Evolutionary conservation across 176 grass and related monocot species (phyloP), one percentile per base, ranked within the genome.

Genomic region (Bothriochloa decipiens): DNA sequence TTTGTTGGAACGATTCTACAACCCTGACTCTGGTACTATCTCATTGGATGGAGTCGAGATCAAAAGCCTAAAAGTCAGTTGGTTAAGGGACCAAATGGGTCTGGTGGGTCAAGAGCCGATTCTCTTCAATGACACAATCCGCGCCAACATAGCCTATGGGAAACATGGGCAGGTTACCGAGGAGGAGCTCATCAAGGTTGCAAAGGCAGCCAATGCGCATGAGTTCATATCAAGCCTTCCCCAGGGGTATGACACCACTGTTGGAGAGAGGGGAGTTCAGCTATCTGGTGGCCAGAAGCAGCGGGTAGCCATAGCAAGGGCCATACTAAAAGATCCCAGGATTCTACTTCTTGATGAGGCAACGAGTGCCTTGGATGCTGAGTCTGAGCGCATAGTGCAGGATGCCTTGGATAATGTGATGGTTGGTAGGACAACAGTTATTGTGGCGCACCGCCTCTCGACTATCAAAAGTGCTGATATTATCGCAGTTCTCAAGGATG

Each of bases 281-380:
- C 82, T 97, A 50, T 97, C 94, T 0, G 89, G 94, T 52, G 94
- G 94, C 25, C 94, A 97, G 82, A 97, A 94, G 85, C 94, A 97
- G 72, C 87, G 89, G 1, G 74, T 97, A 26, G 94, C 89, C 18
- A 94, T 97, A 4, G 94, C 91, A 2, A 86, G 94, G 86, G 91
- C 91, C 66, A 82, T 97, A 81, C 69, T 94, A 37, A 97, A 97
- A 58, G 78, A 94, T 26, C 94, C 94, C 18, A 93, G 66, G 76
- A 84, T 96, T 79, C 86, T 96, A 25, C 81, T 96, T 25, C 94
- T 96, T 37, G 94, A 96, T 23, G 91, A 96, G 35, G 94, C 94
- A 10, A 96, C 94, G 0, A 96, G 94, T 4, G 94, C 94, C 7
- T 77, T 96, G 74, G 94, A 96, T 68, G 91, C 91, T 0, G 94